Conservation (phyloP, 78 protist genomes). For the Dictyostelium firmibasis region DNA sequence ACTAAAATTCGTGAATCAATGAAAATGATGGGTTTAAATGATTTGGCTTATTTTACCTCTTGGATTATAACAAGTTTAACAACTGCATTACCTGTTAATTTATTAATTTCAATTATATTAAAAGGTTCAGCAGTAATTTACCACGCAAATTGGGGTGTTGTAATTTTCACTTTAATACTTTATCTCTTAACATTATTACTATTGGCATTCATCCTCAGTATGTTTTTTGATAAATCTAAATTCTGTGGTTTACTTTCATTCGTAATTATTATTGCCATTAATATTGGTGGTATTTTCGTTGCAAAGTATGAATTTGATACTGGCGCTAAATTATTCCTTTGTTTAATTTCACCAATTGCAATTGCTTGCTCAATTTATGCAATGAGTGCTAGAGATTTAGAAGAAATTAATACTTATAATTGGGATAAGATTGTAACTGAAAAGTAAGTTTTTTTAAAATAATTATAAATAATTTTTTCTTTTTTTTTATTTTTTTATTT, state of each 20-base stretch:
- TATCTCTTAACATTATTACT: conserved; percentile 14
- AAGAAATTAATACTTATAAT: not conserved
- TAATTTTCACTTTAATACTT: conserved; percentile 8
- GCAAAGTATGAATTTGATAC: conserved; percentile 24
- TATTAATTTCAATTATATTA: not conserved
- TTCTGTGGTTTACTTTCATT: conserved; percentile 49
- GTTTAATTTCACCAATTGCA: conserved; percentile 57
- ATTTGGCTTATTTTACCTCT: conserved; percentile 18
- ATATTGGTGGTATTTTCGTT: conserved; percentile 59
- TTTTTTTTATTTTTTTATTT: too few species aligned
- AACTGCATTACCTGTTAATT: conserved; percentile 4
- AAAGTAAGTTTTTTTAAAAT: not conserved
- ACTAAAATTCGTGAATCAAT: conserved; percentile 52
- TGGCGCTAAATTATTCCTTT: conserved; percentile 13
- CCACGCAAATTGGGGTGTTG: not conserved
- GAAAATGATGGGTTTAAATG: conserved; percentile 66
- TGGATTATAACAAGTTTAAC: conserved; percentile 2
- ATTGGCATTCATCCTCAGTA: conserved; percentile 1
- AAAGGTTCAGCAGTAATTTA: not conserved
- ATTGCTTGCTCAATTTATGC: conserved; percentile 26
- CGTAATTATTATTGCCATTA: not conserved
- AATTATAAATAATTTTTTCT: too few species aligned
- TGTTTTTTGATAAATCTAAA: conserved; percentile 56
- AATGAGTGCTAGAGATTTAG: conserved; percentile 12
- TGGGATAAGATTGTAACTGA: not conserved